Conservation (phyloP, 257 asterid genomes). For the Oldenlandia corymbosa region DNA sequence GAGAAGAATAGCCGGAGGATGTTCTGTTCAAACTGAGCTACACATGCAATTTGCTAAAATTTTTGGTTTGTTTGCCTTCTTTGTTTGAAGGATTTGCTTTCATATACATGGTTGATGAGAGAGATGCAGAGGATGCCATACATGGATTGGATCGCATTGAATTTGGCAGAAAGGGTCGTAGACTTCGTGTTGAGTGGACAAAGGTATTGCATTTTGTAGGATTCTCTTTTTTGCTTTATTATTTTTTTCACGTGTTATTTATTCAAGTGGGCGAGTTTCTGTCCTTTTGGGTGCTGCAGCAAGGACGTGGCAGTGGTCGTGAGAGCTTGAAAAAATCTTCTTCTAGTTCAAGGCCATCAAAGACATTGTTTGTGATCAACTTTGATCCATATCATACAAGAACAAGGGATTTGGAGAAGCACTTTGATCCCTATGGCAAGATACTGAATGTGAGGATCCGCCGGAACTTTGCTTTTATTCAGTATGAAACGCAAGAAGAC, state of each 20-base stretch:
- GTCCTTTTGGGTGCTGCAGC: slow-evolving; percentile 35
- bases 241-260: background rate
- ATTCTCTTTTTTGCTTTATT: background rate
- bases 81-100: slow-evolving; percentile 46
- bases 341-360: slow-evolving; percentile 46
- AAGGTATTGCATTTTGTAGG: slow-evolving; percentile 41
- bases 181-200: slow-evolving; percentile 91
- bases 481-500: slow-evolving; percentile 63
- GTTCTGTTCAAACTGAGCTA: slow-evolving; percentile 8
- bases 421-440: slow-evolving; percentile 75
- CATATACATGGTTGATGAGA: slow-evolving; percentile 80
- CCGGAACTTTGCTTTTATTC: slow-evolving; percentile 71
- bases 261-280: too few species aligned
- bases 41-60: background rate
- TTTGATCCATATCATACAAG: slow-evolving; percentile 70
- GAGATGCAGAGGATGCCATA: slow-evolving; percentile 86
- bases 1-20: slow-evolving; percentile 13
- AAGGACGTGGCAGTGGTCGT: slow-evolving; percentile 55
- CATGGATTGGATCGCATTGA: slow-evolving; percentile 68
- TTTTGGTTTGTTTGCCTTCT: background rate
- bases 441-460: slow-evolving; percentile 67
- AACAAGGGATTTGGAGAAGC: slow-evolving; percentile 68
- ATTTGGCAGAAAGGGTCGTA: slow-evolving; percentile 75
- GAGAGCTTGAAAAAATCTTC: slow-evolving; percentile 51
- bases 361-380: slow-evolving; percentile 75